These are phyloP conservation scores for Coniochaeta ligniaria DNA, from an alignment of 2,329 filamentous ascomycete genomes.

Conservation along the genomic window DNA sequence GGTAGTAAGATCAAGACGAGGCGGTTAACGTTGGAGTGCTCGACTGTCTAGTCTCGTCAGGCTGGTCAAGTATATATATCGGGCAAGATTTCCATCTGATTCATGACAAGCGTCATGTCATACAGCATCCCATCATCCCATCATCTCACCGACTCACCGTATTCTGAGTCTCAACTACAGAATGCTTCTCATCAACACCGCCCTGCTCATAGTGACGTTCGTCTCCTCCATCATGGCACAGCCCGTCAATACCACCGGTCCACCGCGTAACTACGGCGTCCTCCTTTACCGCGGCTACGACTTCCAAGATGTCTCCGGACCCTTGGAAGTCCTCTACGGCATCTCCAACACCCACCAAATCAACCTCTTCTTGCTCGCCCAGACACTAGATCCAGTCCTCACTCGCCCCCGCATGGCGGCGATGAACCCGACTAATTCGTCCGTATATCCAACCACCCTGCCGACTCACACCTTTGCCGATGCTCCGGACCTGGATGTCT, in stretches of 20 bases:
- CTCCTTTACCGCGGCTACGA: constrained; percentile 38
- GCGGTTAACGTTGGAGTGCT: too few relatives aligned
- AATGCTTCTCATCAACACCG: background rate
- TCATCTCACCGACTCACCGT: too few relatives aligned
- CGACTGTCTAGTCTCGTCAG: too few relatives aligned
- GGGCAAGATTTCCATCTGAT: background rate
- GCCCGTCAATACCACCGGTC: background rate
- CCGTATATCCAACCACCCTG: constrained; percentile 26
- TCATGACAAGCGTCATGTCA: background rate
- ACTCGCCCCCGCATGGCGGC: constrained; percentile 18
- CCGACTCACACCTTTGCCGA: constrained; percentile 45
- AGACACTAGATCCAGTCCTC: constrained; percentile 31
- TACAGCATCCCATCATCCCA: background rate
- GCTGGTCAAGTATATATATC: background rate
- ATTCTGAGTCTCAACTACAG: background rate
- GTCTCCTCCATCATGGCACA: background rate
- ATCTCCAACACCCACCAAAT: constrained; percentile 26
- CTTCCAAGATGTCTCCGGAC: constrained; percentile 36
- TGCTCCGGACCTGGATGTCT: constrained; percentile 49
- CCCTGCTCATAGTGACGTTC: background rate
- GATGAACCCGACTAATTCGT: constrained; percentile 24
- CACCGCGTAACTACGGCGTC: constrained; percentile 28
- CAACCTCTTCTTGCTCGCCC: constrained; percentile 32
- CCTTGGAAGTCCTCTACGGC: constrained; percentile 36
- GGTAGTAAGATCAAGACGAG: background rate